These are phyloP conservation scores for Mycosarcoma mackinlayi DNA, from an alignment of 1,284 basidiomycete species.

Conservation along the genomic window DNA sequence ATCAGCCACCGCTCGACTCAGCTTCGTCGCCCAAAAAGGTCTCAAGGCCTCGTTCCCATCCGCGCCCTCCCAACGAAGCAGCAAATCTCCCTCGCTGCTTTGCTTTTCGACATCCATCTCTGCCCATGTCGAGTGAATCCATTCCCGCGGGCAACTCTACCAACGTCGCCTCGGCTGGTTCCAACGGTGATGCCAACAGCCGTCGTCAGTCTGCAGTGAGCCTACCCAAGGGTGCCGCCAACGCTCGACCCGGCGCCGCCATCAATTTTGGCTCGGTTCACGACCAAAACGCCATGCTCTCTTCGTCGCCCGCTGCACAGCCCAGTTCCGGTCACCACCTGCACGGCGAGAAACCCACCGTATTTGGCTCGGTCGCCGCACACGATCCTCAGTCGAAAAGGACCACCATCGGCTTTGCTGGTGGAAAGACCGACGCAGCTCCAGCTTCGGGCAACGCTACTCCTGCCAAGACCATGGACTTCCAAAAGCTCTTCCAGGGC, in stretches of 20 bases:
- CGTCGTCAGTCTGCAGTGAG: slow-evolving; percentile 62
- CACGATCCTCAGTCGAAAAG: slow-evolving; percentile 58
- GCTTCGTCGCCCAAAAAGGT: not conserved
- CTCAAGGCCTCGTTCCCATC: slow-evolving; percentile 6
- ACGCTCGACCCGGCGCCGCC: slow-evolving; percentile 47
- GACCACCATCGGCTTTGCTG: slow-evolving; percentile 61
- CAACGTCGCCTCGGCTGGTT: slow-evolving; percentile 43
- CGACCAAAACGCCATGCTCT: slow-evolving; percentile 68
- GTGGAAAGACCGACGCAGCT: slow-evolving; percentile 72
- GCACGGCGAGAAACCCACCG: slow-evolving; percentile 65
- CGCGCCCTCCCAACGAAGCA: slow-evolving; percentile 20
- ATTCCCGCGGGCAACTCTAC: slow-evolving; percentile 38
- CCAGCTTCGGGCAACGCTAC: slow-evolving; percentile 63
- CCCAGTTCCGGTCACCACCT: slow-evolving; percentile 64
- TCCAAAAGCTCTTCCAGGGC: slow-evolving; percentile 68
- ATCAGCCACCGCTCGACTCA: not conserved
- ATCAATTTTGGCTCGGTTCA: slow-evolving; percentile 70
- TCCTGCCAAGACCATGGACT: slow-evolving; percentile 55
- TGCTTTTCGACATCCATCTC: slow-evolving; percentile 32
- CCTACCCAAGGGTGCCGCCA: slow-evolving; percentile 55
- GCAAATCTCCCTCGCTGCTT: slow-evolving; percentile 33
- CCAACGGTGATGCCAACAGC: slow-evolving; percentile 45
- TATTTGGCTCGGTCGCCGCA: slow-evolving; percentile 67
- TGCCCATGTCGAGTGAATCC: slow-evolving; percentile 55
- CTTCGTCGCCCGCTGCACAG: slow-evolving; percentile 69